Base-by-base conservation (phyloP, 805 yeast genomes). In the Metschnikowia chrysomelidarum region DNA sequence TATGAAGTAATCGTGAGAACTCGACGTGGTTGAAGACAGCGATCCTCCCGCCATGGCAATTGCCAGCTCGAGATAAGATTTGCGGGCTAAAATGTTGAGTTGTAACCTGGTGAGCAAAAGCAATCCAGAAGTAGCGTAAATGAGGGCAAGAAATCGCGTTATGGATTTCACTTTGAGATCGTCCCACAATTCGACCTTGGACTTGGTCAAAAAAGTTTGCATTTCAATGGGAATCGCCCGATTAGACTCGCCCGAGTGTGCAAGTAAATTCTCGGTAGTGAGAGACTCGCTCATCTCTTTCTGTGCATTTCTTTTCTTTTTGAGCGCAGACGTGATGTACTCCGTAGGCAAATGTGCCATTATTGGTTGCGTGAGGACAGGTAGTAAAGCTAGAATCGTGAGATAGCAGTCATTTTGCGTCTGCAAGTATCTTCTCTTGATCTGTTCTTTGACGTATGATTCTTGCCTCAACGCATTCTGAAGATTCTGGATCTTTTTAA, bases 371-470 rank as follows among this genome's bases (percentile, higher is more conserved):
- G 80, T 71, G 27, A 89, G 64, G 4, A 87, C 86, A 2, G 96
- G 95, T 31, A 86, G 67, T 43, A 91, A 69, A 4, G 94, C 89
- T 54, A 85, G 69, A 34, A 89, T 77, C 0, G 97, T 91, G 63
- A 78, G 79, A 34, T 83, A 71, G 30, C 96, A 86, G 59, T 91
- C 98, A 48, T 81, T 80, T 53, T 89, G 97, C 8, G 96, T 91
- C 64, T 88, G 96, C 32, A 83, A 79, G 51, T 88, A 91, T 39
- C 97, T 67, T 48, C 93, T 72, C 48, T 81, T 81, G 40, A 89
- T 82, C 41, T 68, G 73, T 42, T 66, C 69, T 49, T 67, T 65
- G 36, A 66, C 64, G 32, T 60, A 57, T 33, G 64, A 54, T 39
- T 68, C 73, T 43, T 67, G 69, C 34, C 48, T 56, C 43, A 68